These are phyloP conservation scores for Tricholoma matsutake DNA, from an alignment of 768 basidiomycete species.

Conservation along the genomic window DNA sequence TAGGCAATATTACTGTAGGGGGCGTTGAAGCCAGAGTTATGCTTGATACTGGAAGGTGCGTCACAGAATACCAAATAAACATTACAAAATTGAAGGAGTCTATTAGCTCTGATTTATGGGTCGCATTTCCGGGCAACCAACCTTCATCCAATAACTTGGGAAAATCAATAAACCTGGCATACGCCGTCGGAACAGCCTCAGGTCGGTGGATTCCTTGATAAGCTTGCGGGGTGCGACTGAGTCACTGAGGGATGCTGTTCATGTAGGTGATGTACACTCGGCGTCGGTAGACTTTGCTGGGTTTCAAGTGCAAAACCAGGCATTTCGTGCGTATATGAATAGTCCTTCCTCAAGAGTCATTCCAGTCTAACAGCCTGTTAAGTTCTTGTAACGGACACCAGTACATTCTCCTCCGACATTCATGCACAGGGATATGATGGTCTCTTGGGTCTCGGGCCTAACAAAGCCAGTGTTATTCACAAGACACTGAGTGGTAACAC, in stretches of 20 bases:
- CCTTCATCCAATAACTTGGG: conserved; percentile 55
- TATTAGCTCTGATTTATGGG: conserved; percentile 74
- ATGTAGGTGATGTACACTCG: conserved; percentile 52
- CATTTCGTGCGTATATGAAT: conserved; percentile 50
- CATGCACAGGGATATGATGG: conserved; percentile 63
- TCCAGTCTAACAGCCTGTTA: conserved; percentile 3
- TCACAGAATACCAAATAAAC: background rate
- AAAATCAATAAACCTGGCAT: conserved; percentile 51
- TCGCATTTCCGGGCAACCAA: conserved; percentile 43
- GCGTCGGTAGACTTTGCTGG: conserved; percentile 53
- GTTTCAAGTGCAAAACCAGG: conserved; percentile 59
- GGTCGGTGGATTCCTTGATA: conserved; percentile 34
- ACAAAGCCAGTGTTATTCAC: conserved; percentile 61
- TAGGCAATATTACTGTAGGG: conserved; percentile 66
- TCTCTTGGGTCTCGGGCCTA: conserved; percentile 77
- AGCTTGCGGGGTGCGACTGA: background rate
- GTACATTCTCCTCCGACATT: conserved; percentile 61
- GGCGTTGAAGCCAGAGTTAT: conserved; percentile 56
- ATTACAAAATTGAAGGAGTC: conserved; percentile 1
- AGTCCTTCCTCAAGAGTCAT: conserved; percentile 1
- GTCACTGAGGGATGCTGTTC: background rate
- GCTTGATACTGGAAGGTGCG: conserved; percentile 76
- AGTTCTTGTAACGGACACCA: conserved; percentile 66
- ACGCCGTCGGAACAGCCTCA: conserved; percentile 65
- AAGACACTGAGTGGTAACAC: conserved; percentile 46